Conservation (phyloP, 2,329 filamentous ascomycete genomes). For the Curvularia sp. region DNA sequence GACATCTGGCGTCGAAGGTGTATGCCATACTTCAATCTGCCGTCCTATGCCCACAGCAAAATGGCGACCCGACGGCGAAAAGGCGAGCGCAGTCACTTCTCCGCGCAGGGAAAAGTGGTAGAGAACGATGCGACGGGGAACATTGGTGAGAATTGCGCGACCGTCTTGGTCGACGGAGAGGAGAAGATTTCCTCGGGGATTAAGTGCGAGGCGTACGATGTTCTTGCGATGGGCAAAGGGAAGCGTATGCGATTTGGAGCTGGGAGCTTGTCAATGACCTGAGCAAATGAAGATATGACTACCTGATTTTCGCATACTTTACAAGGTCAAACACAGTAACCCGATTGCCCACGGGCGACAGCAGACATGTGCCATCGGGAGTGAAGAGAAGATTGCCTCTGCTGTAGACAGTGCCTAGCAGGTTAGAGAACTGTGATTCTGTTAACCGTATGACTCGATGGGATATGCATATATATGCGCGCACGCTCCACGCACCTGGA, state of each 20-base stretch:
- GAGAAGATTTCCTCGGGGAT: conserved; percentile 88
- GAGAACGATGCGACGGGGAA: conserved; percentile 82
- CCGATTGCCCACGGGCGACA: conserved; percentile 94
- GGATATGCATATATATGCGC: not conserved
- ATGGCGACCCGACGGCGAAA: conserved; percentile 87
- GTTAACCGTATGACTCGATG: conserved; percentile 34
- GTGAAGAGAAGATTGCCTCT: conserved; percentile 97
- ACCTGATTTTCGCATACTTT: conserved; percentile 67
- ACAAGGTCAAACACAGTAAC: conserved; percentile 96
- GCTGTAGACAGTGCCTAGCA: conserved; percentile 97
- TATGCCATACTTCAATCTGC: conserved; percentile 94
- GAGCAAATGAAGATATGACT: too few species aligned
- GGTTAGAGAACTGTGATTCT: conserved; percentile 87
- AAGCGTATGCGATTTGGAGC: conserved; percentile 86
- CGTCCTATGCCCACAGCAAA: conserved; percentile 90
- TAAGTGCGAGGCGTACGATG: conserved; percentile 85
- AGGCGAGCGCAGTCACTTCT: conserved; percentile 82
- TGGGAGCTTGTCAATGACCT: conserved; percentile 46
- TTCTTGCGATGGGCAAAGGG: conserved; percentile 94
- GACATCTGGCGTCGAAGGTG: conserved; percentile 85
- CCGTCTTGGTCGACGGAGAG: conserved; percentile 95
- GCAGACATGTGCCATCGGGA: conserved; percentile 92
- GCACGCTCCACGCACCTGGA: conserved; percentile 70
- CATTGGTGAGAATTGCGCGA: conserved; percentile 89
- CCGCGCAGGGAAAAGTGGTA: conserved; percentile 96